Conservation (phyloP, 371 early-diverging fungal species). For the Rhizopus delemar region DNA sequence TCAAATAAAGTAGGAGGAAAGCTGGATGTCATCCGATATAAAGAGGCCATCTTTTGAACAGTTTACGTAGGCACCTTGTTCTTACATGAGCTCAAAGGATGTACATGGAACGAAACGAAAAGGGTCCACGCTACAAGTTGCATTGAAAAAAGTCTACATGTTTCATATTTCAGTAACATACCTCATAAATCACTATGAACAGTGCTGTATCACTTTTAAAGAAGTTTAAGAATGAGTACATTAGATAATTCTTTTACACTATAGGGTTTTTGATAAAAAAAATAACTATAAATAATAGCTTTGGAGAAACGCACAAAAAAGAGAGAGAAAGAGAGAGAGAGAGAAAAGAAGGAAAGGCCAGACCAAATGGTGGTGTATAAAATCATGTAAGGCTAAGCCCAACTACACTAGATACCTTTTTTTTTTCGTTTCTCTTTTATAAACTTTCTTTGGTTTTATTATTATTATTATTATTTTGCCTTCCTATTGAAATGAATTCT, state of each 20-base stretch:
- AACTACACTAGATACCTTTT: not conserved
- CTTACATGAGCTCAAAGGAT: not conserved
- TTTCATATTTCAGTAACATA: too few species aligned
- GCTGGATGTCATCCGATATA: not conserved
- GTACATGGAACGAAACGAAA: too few species aligned
- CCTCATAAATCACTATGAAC: too few species aligned
- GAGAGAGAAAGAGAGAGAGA: not conserved
- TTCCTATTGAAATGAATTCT: not conserved
- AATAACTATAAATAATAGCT: too few species aligned
- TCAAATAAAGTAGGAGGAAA: too few species aligned
- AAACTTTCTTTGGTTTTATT: not conserved
- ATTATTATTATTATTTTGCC: not conserved
- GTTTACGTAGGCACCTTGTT: not conserved
- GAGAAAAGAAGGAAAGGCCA: not conserved
- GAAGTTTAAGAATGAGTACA: too few species aligned
- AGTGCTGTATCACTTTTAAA: too few species aligned
- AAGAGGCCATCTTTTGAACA: not conserved
- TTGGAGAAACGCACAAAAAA: not conserved
- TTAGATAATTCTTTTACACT: too few species aligned
- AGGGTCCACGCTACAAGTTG: too few species aligned
- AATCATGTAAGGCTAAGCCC: not conserved
- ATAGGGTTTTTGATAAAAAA: too few species aligned
- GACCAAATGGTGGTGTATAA: not conserved
- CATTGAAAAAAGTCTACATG: too few species aligned
- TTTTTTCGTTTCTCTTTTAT: not conserved